These are phyloP conservation scores for Eucalyptus tenuipes DNA, from an alignment of 345 rosid species.

Conservation along the genomic window DNA sequence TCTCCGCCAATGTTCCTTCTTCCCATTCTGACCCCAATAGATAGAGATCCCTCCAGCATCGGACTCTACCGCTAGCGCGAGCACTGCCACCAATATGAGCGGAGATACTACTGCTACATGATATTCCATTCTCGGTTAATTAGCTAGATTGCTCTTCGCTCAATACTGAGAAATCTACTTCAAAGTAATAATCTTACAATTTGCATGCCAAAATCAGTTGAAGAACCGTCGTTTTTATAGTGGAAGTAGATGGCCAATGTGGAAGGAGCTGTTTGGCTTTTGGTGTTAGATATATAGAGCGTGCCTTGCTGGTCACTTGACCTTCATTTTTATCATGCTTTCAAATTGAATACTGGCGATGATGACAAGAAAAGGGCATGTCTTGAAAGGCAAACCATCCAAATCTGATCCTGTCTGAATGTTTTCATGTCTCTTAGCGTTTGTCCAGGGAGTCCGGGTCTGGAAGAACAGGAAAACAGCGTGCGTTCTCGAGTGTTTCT, in stretches of 20 bases:
- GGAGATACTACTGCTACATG: not conserved
- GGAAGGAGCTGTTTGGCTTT: not conserved
- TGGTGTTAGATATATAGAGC: not conserved
- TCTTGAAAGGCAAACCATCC: not conserved
- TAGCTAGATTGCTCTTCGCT: not conserved
- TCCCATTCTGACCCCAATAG: slow-evolving; percentile 55
- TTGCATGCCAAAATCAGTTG: not conserved
- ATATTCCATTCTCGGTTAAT: not conserved
- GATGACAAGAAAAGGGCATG: not conserved
- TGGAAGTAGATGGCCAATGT: not conserved
- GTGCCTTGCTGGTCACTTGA: not conserved
- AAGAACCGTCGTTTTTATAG: not conserved
- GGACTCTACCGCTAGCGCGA: not conserved
- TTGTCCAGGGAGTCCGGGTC: not conserved
- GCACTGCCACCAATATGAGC: not conserved
- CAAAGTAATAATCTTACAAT: not conserved
- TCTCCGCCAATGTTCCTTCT: slow-evolving; percentile 36
- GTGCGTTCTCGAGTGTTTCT: not conserved
- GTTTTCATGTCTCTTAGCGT: not conserved
- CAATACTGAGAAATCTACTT: not conserved
- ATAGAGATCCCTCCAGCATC: slow-evolving; percentile 16
- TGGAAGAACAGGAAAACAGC: not conserved
- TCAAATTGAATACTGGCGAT: not conserved
- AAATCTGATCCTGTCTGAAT: not conserved
- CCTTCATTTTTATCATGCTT: not conserved